Base-by-base conservation (phyloP, 2,329 filamentous ascomycete species). In the Pseudocercospora pini-densiflorae region DNA sequence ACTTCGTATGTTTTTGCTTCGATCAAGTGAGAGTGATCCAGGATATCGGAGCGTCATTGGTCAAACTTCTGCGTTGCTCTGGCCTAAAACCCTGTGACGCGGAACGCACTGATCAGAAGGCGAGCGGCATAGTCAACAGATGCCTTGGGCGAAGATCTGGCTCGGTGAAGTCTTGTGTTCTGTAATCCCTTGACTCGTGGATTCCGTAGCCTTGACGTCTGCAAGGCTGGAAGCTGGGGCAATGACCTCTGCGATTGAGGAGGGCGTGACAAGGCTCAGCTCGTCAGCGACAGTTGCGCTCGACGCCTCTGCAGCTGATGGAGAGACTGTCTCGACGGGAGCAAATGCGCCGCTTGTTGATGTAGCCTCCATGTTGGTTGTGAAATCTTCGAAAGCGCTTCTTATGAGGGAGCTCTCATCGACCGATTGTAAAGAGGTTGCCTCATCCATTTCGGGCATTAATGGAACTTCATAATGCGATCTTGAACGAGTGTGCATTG, bases 391-490 rank as follows among this genome's bases (percentile, higher is more conserved):
- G 16, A 62, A 54, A 31, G 21, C 45, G 58, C 60, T 59, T 31
- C 49, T 23, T 23, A 16, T 53, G 12, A 27, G 24, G 6, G 8
- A 19, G 23, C 24, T n/a, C 21, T 23, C 33, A 2, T 16, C 57
- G 16, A 45, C 23, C 3, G 36, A 12, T 6, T 29, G 19, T 9
- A 10, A 58, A 24, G 16, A 23, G 10, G 8, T 12, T 31, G 54
- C 3, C 19, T 23, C 7, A 1, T 51, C 43, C 23, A 33, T 45
- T 27, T 61, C 59, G 1, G 59, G 33, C 27, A 61, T n/a, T 23
- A 61, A 24, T 12, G 51, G 51, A 61, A 40, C 19, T 12, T 61
- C 59, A 5, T 49, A 61, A 10, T 33, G 59, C 2, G 40, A 47
- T 49, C 45, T 49, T 12, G 47, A 23, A 9, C 29, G 59, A 61